Evolutionary conservation across 139 green algal genomes (phyloP).

Genomic region (Chlamydomonas sphaeroides): DNA sequence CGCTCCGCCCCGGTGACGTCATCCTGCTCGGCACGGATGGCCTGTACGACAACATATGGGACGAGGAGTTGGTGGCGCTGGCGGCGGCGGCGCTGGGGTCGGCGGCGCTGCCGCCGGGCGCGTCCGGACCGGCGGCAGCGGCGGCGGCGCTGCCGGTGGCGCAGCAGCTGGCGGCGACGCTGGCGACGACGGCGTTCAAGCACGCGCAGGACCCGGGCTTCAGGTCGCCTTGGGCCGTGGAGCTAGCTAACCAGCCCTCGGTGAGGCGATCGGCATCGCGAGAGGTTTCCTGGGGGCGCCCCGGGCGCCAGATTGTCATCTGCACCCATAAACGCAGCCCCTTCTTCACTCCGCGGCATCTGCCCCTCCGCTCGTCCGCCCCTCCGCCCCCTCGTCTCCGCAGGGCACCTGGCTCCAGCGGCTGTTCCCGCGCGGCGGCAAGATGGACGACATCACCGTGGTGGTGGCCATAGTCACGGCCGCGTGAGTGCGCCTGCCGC

Average conservation of each 20-base stretch:
- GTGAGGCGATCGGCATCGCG: no score
- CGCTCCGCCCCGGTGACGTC: conserved; percentile 71
- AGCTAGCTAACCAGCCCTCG: conserved; percentile 50
- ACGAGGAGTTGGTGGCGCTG: conserved; percentile 77
- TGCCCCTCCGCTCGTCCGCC: no score
- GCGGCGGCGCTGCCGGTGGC: conserved; percentile 3
- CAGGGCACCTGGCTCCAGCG: conserved; percentile 45
- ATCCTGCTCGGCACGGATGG: conserved; percentile 91
- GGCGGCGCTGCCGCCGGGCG: not conserved
- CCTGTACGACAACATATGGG: conserved; percentile 97
- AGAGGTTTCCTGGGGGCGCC: no score
- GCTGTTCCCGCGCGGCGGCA: conserved; percentile 75
- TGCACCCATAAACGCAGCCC: no score
- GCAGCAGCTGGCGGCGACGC: conserved; percentile 25
- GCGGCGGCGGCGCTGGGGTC: conserved; percentile 16
- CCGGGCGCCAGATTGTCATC: no score
- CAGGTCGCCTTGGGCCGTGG: conserved; percentile 77
- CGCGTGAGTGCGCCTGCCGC: no score
- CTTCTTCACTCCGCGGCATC: no score
- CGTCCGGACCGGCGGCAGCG: not conserved
- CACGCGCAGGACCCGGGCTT: conserved; percentile 42
- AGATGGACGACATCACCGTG: conserved; percentile 88
- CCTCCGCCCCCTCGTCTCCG: no score
- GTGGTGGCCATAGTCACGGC: conserved; percentile 71
- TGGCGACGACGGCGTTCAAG: conserved; percentile 21